Conservation (phyloP, 1,284 basidiomycete genomes). For the Erythrobasidium hasegawianum region DNA sequence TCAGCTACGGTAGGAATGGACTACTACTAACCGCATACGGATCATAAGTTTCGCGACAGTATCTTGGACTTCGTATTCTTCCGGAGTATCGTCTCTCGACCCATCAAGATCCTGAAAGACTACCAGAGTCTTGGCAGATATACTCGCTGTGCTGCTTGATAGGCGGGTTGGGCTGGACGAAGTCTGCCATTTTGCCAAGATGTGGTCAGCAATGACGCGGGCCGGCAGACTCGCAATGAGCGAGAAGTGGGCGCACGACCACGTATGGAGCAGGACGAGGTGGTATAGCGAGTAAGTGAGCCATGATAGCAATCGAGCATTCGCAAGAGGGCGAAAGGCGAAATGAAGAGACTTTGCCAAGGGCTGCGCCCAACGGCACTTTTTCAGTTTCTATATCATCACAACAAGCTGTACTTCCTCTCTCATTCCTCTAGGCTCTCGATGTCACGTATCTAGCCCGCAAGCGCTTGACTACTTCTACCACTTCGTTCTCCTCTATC, state of each 20-base stretch:
- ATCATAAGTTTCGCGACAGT: constrained; percentile 26
- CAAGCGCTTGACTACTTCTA: neutral
- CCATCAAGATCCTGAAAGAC: constrained; percentile 26
- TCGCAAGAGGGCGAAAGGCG: no score
- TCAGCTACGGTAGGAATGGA: no score
- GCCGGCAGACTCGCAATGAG: no score
- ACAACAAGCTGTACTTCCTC: constrained; percentile 1
- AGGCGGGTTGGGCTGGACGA: neutral
- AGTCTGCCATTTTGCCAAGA: neutral
- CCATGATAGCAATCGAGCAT: no score
- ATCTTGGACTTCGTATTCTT: neutral
- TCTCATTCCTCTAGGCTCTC: constrained; percentile 1
- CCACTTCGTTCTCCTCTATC: constrained; percentile 6
- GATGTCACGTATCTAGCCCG: constrained; percentile 7
- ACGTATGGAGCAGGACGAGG: no score
- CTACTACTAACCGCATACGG: neutral
- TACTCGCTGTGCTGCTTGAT: neutral
- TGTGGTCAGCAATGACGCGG: neutral
- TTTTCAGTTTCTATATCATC: neutral
- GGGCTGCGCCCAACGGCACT: no score
- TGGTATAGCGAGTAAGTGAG: no score
- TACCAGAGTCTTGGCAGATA: constrained; percentile 11
- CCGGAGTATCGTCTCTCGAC: neutral
- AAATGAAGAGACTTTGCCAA: no score
- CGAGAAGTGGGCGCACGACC: no score